A percentile compares a stretch with the other conserved stretches of the same genome.
Conservation (phyloP, 345 rosid species). For the Camelina hispida region DNA sequence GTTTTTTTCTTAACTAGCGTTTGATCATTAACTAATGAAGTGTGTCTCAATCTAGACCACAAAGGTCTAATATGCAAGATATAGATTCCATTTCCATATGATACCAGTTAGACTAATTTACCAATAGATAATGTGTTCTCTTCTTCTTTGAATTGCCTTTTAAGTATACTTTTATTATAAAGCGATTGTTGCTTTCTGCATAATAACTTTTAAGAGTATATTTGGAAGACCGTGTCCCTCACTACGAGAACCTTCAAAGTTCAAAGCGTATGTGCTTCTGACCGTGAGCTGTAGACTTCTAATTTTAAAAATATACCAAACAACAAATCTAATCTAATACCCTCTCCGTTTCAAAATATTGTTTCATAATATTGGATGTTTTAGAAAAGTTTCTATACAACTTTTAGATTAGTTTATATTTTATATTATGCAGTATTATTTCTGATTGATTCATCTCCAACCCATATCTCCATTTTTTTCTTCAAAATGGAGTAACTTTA, state of each 20-base stretch:
- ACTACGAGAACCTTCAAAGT: conserved; percentile 15
- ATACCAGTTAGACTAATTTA: conserved; percentile 19
- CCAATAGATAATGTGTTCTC: background rate
- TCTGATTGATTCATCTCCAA: too few relatives aligned
- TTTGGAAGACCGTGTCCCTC: conserved; percentile 33
- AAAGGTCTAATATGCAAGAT: conserved; percentile 1
- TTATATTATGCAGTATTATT: too few relatives aligned
- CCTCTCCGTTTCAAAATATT: too few relatives aligned
- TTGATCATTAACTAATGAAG: background rate
- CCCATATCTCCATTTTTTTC: too few relatives aligned
- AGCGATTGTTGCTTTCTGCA: conserved; percentile 42
- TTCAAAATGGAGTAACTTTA: too few relatives aligned
- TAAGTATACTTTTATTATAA: background rate
- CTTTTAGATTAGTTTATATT: too few relatives aligned
- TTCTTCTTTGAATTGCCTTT: conserved; percentile 1
- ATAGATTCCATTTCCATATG: conserved; percentile 37
- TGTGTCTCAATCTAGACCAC: conserved; percentile 9
- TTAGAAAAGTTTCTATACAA: too few relatives aligned
- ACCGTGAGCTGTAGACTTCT: conserved; percentile 9
- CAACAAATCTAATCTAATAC: background rate
- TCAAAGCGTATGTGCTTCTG: background rate
- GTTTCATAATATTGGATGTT: too few relatives aligned
- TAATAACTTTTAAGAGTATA: conserved; percentile 24
- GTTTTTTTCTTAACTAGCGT: too few relatives aligned
- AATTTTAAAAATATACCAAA: background rate